Base-by-base conservation (phyloP, 306 rosid species). In the Heteromeles arbutifolia region DNA sequence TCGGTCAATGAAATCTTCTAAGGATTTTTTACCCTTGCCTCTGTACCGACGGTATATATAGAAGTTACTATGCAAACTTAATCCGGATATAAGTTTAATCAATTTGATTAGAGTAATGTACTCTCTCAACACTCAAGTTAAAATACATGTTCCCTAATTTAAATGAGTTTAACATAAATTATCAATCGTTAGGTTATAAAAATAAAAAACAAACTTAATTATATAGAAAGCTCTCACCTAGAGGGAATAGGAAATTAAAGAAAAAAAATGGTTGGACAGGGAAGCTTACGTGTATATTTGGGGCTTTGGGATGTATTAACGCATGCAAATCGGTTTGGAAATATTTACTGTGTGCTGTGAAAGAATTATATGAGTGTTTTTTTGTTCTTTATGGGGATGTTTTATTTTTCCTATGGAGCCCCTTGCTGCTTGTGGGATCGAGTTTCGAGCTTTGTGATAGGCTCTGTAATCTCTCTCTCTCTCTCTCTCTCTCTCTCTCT, bases 351-450 rank as follows among this genome's bases (percentile, higher is more conserved):
- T 86, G 78, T 24, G 64, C 28, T 32, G 82, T 54, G 66, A 66
- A 65, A 56, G 82, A 89, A 82, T 86, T n/a, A 56, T 74, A 82
- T 82, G 85, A 77, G 81, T 24, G n/a, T 74, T 86, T 78, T 78
- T 90, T 90, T 92, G 96, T 94, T 88, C 84, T 84, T 83, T 86
- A 93, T 91, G 93, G 85, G 92, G 88, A 83, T 87, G 77, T 86
- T 86, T 86, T 81, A 84, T 81, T 74, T 18, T 80, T 68, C 83
- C 77, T 65, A 75, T 88, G 97, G 98, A 90, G 91, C 97, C 98
- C 96, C 88, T 86, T 69, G 76, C 74, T 72, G 82, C 84, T 76
- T 85, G 97, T 89, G 97, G 97, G 98, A 89, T 91, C 96, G 85
- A 84, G 87, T 87, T 87, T 80, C 85, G 75, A 92, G 86, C 95